Evolutionary conservation across 1,284 basidiomycete species (phyloP), one percentile per base, ranked within the genome.

Genomic region (Mycosarcoma maydis): DNA sequence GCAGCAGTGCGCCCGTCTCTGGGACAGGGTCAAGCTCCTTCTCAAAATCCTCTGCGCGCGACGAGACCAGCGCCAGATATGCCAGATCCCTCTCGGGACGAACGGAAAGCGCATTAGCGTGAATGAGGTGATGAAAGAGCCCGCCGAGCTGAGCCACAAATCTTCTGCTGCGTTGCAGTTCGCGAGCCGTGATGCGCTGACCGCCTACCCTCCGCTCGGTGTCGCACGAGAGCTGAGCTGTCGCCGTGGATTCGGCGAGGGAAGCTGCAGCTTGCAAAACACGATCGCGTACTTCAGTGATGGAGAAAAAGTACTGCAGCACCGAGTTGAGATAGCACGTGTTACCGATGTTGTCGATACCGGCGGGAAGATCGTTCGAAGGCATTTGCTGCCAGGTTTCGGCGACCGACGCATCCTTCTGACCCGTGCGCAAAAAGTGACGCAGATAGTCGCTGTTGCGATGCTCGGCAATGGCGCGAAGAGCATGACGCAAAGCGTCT

Each of bases 291-390:
- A 96, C 85, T 42, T 92, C 90, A 76, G 87, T 90, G 82, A 96
- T 92, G n/a, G 92, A 94, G 82, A 93, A 95, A 80, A 96, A 94
- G 82, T 96, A 96, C 88, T 94, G 82, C 14, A 92, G 84, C 22
- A 93, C 83, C 17, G 92, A 94, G 80, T 94, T 94, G 51, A 95
- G 85, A 81, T 94, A 95, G 80, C 92, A 94, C 0, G 92, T 94
- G 77, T 96, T 96, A 48, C 92, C 92, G 29, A 96, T 88, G 79
- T 95, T 94, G 78, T 94, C 91, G 29, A 94, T 85, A 2, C 93
- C 92, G 49, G 92, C 87, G 14, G 93, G 93, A 74, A 89, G 85
- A 60, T 92, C 90, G 2, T 84, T 83, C 33, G 86, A 85, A 1
- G 75, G 58, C 34, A 66, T 39, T 32, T 70, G 68, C 39, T 76